Base-by-base conservation (phyloP, 73 alveolate species). In the Paramecium sonneborni region DNA sequence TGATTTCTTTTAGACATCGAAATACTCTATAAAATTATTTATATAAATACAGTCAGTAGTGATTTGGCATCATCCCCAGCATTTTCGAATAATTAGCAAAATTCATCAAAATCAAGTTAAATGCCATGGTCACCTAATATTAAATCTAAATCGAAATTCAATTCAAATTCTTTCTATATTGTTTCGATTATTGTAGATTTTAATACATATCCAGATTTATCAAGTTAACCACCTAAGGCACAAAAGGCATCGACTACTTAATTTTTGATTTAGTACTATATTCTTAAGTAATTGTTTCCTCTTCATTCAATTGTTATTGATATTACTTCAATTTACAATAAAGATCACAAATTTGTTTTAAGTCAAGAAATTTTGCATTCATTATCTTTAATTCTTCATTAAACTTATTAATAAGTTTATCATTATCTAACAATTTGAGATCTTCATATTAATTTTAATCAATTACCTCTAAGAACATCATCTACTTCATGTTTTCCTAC, bases 241-340 rank as follows among this genome's bases (percentile, higher is more conserved):
- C 85, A 93, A 74, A 94, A 92, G 0, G 97, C 95, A 76, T 92
- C 97, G 70, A 94, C 96, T 92, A 69, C n/a, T 46, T 14, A 9
- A 76, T 38, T 2, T 12, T 21, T 9, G 26, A 18, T 70, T 21
- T 35, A 35, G 43, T 76, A 41, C 89, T 76, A 3, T 39, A 41
- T 41, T 39, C 89, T 41, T 76, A 21, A 5, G 52, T 39, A 9
- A 20, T 76, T 76, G 52, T 0, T 41, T 76, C 76, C 39, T 76
- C 48, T 2, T 41, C 74, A 35, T 39, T 44, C 24, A 41, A 21
- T 21, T 38, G 2, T 39, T 76, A 21, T 23, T 76, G 39, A 38
- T 38, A 39, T 76, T 39, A 18, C 41, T 76, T 76, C n/a, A 76
- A 21, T 21, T 76, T 37, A 30, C 44, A 76, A 76, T 37, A 76